Percentiles rank a stretch among this genome's conserved stretches.
phyloP scores from a whole-genome alignment of 2,329 filamentous ascomycete species.

The Fonsecaea nubica region DNA sequence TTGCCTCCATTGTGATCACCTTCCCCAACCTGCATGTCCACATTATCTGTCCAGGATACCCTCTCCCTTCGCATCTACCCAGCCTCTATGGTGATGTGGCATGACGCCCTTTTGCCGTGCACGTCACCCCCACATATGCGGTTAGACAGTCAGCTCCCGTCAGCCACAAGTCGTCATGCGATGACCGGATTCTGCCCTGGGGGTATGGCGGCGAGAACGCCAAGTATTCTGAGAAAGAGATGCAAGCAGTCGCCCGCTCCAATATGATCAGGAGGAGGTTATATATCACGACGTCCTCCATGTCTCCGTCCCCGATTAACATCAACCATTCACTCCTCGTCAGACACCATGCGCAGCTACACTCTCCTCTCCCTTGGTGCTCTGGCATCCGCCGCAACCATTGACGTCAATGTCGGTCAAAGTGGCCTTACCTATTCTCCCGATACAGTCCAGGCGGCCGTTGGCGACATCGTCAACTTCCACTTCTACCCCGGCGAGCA shows the following conservation, averaged over 20 bases:
- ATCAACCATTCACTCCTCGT: background rate
- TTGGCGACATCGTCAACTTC: constrained; percentile 59
- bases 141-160: constrained; percentile 1
- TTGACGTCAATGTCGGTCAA: constrained; percentile 30
- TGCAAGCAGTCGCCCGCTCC: background rate
- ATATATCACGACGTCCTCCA: background rate
- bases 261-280: background rate
- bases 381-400: constrained; percentile 1
- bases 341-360: constrained; percentile 17
- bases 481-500: constrained; percentile 60
- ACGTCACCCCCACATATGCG: background rate
- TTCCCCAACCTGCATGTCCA: background rate
- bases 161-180: constrained; percentile 6
- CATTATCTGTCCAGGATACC: background rate
- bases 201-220: background rate
- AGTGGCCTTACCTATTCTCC: constrained; percentile 54
- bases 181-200: constrained; percentile 17
- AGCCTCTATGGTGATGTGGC: background rate
- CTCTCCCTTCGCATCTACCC: background rate
- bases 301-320: background rate
- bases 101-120: background rate
- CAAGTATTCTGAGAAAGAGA: background rate
- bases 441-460: constrained; percentile 49
- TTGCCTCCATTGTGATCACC: background rate
- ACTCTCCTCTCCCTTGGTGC: constrained; percentile 18